Evolutionary conservation across 163 green algal genomes (phyloP).

Genomic region (Scenedesmus sp.): DNA sequence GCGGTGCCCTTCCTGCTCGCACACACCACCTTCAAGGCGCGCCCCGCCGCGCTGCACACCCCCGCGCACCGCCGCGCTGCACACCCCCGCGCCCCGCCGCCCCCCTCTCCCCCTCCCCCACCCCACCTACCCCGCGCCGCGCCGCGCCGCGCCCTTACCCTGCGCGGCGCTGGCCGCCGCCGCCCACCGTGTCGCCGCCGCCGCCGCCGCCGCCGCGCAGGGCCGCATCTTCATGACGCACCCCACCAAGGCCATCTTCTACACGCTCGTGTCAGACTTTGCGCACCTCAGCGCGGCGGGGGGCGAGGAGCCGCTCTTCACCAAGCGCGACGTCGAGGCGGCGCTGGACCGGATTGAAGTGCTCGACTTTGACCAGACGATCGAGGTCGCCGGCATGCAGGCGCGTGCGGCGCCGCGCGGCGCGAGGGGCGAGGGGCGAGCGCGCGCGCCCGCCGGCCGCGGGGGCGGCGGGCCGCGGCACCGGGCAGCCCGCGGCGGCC

Average conservation of each 20-base stretch:
- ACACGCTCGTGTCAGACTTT: constrained; percentile 95
- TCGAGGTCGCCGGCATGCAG: constrained; percentile 87
- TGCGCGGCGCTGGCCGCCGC: no score
- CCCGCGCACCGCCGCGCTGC: no score
- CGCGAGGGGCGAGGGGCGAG: not conserved
- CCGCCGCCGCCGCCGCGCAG: constrained; percentile 23
- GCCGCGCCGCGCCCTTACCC: no score
- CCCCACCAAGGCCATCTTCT: constrained; percentile 96
- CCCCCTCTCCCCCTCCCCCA: not conserved
- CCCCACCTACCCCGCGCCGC: no score
- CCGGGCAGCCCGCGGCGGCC: no score
- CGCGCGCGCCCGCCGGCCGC: not conserved
- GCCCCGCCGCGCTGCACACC: not conserved
- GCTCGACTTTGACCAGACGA: constrained; percentile 97
- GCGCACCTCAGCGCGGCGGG: constrained; percentile 70
- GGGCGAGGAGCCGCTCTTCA: constrained; percentile 65
- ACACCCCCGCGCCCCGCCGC: no score
- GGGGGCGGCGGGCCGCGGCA: no score
- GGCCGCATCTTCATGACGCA: constrained; percentile 99
- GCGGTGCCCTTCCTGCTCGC: constrained; percentile 94
- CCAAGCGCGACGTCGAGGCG: constrained; percentile 80
- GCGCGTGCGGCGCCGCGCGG: constrained; percentile 40
- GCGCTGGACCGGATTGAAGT: constrained; percentile 90
- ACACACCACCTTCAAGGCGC: constrained; percentile 92
- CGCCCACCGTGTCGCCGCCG: no score